phyloP scores from a whole-genome alignment of 75 land plant genomes.

The Pinus tabuliformis region DNA sequence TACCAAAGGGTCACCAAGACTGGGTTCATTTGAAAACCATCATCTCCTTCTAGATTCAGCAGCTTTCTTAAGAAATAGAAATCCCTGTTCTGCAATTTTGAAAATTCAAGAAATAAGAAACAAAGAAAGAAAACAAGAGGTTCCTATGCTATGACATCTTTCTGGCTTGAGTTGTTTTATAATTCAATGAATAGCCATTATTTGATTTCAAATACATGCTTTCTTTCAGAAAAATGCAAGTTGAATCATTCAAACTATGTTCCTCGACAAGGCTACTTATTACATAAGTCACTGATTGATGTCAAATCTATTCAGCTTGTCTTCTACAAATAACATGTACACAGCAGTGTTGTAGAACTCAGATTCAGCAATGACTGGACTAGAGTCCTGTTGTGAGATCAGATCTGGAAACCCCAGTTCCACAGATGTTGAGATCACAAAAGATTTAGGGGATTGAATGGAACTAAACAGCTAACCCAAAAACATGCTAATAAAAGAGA shows the following conservation, averaged over 20 bases:
- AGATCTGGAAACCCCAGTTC: too few species aligned
- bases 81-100: slow-evolving; percentile 61
- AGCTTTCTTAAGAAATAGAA: slow-evolving; percentile 85
- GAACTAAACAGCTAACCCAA: too few species aligned
- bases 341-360: too few species aligned
- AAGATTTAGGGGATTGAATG: too few species aligned
- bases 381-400: too few species aligned
- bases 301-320: background rate
- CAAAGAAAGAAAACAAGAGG: slow-evolving; percentile 4
- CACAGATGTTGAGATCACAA: too few species aligned
- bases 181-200: background rate
- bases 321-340: background rate
- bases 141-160: background rate
- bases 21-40: slow-evolving; percentile 85
- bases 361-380: too few species aligned
- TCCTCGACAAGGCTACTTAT: background rate
- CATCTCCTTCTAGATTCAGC: slow-evolving; percentile 66
- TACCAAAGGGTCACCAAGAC: slow-evolving; percentile 83
- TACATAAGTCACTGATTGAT: background rate
- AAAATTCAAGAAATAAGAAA: slow-evolving; percentile 10
- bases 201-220: background rate
- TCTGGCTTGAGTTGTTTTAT: background rate
- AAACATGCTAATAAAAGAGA: too few species aligned
- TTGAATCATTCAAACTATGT: background rate
- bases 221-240: background rate